These are phyloP conservation scores for Fagopyrum tataricum DNA, from an alignment of 148 eudicot genomes.

Conservation along the genomic window DNA sequence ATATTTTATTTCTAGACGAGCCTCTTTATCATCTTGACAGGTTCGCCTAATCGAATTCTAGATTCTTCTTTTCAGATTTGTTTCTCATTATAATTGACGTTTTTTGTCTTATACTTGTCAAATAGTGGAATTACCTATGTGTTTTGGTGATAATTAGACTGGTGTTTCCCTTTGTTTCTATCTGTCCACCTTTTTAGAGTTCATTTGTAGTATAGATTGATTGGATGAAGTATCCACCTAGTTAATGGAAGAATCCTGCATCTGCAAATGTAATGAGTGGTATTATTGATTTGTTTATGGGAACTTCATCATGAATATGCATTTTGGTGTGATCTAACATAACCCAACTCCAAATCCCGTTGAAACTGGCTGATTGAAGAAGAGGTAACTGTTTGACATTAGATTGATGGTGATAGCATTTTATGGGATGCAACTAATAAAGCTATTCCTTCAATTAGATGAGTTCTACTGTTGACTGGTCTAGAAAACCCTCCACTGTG, in stretches of 20 bases:
- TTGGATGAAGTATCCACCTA: background rate
- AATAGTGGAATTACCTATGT: background rate
- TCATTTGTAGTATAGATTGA: background rate
- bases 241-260: background rate
- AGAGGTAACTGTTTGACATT: background rate
- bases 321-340: background rate
- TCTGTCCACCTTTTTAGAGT: background rate
- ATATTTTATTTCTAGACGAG: slow-evolving; percentile 81
- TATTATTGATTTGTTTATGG: background rate
- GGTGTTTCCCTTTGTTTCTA: background rate
- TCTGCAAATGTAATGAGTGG: background rate
- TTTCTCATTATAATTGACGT: background rate
- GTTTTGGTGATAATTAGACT: background rate
- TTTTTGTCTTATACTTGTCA: background rate
- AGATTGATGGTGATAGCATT: background rate
- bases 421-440: background rate
- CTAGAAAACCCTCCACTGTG: background rate
- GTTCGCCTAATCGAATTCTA: slow-evolving; percentile 20
- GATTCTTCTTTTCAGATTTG: background rate
- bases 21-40: slow-evolving; percentile 99
- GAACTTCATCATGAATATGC: background rate
- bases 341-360: background rate
- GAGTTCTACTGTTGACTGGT: background rate
- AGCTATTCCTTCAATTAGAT: background rate
- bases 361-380: background rate